These are phyloP conservation scores for Hypoxylon rickii DNA, from an alignment of 495 filamentous ascomycete species.

Conservation along the genomic window DNA sequence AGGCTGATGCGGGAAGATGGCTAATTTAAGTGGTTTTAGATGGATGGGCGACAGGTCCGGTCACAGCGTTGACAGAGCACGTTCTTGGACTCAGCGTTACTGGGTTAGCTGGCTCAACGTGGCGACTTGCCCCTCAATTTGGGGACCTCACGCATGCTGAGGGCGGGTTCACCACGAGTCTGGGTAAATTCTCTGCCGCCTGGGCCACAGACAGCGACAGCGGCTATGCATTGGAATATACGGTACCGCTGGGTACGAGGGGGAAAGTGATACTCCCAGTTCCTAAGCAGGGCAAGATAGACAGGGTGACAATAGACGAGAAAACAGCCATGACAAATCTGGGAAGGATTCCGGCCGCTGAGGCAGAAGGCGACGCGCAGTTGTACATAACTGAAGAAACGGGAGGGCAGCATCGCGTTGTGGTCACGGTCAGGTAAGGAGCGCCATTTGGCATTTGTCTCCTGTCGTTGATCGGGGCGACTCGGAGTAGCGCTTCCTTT, in stretches of 20 bases:
- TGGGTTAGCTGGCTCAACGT: constrained; percentile 54
- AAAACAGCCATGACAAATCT: neutral
- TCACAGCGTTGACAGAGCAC: constrained; percentile 60
- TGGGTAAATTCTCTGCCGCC: constrained; percentile 51
- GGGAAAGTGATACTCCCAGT: constrained; percentile 21
- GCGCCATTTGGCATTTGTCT: too few relatives aligned
- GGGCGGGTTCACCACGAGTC: constrained; percentile 60
- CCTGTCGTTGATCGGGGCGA: too few relatives aligned
- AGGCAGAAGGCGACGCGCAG: constrained; percentile 6
- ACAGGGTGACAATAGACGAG: constrained; percentile 15
- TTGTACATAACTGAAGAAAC: constrained; percentile 6
- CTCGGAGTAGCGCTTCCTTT: neutral
- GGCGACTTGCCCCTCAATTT: constrained; percentile 62
- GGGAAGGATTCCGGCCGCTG: neutral
- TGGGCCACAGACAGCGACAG: constrained; percentile 12
- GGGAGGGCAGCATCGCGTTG: constrained; percentile 19
- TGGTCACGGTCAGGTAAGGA: too few relatives aligned
- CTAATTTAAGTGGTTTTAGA: constrained; percentile 30
- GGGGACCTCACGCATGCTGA: constrained; percentile 59
- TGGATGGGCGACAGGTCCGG: constrained; percentile 66
- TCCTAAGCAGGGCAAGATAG: neutral
- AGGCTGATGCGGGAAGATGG: too few relatives aligned
- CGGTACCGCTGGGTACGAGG: constrained; percentile 14
- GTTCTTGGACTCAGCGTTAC: constrained; percentile 61
- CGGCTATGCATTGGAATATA: constrained; percentile 18